Percentiles rank a stretch among this genome's conserved stretches.
Evolutionary conservation across 495 filamentous ascomycete genomes (phyloP).

Genomic region (Aspergillus sclerotiicarbonarius): DNA sequence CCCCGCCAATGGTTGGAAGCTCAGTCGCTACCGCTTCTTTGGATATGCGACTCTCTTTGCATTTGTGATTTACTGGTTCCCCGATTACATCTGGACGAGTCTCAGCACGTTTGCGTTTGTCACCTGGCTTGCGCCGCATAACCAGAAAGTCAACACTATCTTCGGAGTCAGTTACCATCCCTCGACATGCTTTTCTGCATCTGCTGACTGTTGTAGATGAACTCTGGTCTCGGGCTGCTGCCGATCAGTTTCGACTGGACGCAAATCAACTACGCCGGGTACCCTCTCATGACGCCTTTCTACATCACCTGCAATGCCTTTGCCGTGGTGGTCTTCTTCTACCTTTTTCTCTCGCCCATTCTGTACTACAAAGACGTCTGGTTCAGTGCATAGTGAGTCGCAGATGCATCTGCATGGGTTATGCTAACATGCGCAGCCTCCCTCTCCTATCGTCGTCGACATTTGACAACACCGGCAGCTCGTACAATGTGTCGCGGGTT

Average conservation of each 20-base stretch:
- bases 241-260: constrained; percentile 74
- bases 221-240: constrained; percentile 73
- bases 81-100: constrained; percentile 71
- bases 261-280: constrained; percentile 46
- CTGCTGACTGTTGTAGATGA: constrained; percentile 60
- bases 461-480: constrained; percentile 59
- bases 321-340: constrained; percentile 52
- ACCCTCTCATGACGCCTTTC: constrained; percentile 59
- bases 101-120: constrained; percentile 61
- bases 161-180: constrained; percentile 73
- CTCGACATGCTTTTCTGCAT: constrained; percentile 66
- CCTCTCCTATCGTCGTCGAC: constrained; percentile 59
- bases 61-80: constrained; percentile 68
- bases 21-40: constrained; percentile 59
- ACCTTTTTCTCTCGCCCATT: constrained; percentile 57
- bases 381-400: constrained; percentile 53
- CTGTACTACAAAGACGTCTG: constrained; percentile 45
- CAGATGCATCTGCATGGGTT: constrained; percentile 31
- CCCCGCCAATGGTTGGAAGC: constrained; percentile 51
- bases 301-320: constrained; percentile 62
- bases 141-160: constrained; percentile 58
- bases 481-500: constrained; percentile 55
- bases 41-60: constrained; percentile 41
- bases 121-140: constrained; percentile 61
- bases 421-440: constrained; percentile 29